Conservation (phyloP, 305 asterid species). For the Nicotiana rustica region DNA sequence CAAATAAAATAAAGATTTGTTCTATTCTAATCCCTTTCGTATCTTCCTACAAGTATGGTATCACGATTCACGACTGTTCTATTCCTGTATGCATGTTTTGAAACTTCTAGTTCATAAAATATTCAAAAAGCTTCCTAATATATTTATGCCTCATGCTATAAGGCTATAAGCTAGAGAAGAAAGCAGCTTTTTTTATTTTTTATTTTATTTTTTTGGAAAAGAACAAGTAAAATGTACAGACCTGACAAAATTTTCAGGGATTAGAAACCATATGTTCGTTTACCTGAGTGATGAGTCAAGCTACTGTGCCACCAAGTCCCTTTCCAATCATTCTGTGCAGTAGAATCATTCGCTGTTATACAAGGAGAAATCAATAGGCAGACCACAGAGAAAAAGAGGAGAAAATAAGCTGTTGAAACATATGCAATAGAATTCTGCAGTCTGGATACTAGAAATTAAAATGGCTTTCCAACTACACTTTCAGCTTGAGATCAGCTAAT, state of each 20-base stretch:
- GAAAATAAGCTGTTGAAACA: background rate
- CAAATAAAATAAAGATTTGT: background rate
- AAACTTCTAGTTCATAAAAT: slow-evolving; percentile 22
- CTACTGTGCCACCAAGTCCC: slow-evolving; percentile 83
- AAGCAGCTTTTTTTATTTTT: background rate
- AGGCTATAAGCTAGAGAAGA: background rate
- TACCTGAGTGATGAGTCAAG: slow-evolving; percentile 59
- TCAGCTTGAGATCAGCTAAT: background rate
- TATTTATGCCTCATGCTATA: background rate
- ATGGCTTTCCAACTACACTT: background rate
- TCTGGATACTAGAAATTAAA: background rate
- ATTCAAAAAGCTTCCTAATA: background rate
- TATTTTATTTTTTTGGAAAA: background rate
- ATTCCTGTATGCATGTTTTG: background rate
- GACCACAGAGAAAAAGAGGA: background rate
- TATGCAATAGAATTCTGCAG: slow-evolving; percentile 4
- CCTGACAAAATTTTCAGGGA: slow-evolving; percentile 30
- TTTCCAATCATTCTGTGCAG: slow-evolving; percentile 72
- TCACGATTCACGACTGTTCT: background rate
- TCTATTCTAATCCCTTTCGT: background rate
- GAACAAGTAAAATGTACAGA: background rate
- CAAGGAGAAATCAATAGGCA: slow-evolving; percentile 37
- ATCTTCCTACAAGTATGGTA: background rate
- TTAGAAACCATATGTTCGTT: background rate
- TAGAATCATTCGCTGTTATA: slow-evolving; percentile 55